phyloP scores from a whole-genome alignment of 805 yeast species.

The Groenewaldozyma salmanticensis region DNA sequence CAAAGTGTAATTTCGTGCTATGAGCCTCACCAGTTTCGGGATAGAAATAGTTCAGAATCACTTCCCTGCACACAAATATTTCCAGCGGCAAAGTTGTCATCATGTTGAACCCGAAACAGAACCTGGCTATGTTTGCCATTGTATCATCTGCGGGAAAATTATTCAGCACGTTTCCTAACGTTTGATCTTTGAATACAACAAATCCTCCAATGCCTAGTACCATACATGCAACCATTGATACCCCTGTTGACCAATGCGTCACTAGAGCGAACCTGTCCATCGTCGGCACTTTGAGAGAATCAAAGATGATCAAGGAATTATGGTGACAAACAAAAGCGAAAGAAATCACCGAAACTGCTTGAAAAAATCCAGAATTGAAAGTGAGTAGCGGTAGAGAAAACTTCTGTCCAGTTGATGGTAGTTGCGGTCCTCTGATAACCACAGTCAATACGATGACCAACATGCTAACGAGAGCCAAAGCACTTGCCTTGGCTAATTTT shows the following conservation, averaged over 20 bases:
- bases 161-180: conserved; percentile 82
- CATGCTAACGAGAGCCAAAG: conserved; percentile 82
- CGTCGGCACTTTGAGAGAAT: conserved; percentile 70
- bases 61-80: conserved; percentile 83
- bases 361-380: conserved; percentile 59
- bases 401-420: conserved; percentile 40
- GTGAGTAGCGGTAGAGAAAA: conserved; percentile 35
- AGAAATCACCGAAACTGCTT: conserved; percentile 88
- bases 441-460: conserved; percentile 64
- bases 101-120: conserved; percentile 88
- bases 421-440: conserved; percentile 59
- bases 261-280: conserved; percentile 62
- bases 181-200: conserved; percentile 59
- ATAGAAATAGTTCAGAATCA: conserved; percentile 53
- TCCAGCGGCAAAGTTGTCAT: conserved; percentile 85
- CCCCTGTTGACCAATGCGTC: conserved; percentile 75
- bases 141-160: conserved; percentile 71
- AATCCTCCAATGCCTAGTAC: conserved; percentile 74
- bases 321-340: conserved; percentile 96
- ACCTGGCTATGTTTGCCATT: conserved; percentile 75
- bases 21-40: conserved; percentile 15
- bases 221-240: conserved; percentile 72
- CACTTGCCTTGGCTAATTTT: conserved; percentile 74
- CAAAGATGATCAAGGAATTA: conserved; percentile 82
- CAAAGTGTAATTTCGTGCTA: conserved; percentile 37